Base-by-base conservation (phyloP, 1,284 basidiomycete genomes). In the Sanghuangporus weigelae region DNA sequence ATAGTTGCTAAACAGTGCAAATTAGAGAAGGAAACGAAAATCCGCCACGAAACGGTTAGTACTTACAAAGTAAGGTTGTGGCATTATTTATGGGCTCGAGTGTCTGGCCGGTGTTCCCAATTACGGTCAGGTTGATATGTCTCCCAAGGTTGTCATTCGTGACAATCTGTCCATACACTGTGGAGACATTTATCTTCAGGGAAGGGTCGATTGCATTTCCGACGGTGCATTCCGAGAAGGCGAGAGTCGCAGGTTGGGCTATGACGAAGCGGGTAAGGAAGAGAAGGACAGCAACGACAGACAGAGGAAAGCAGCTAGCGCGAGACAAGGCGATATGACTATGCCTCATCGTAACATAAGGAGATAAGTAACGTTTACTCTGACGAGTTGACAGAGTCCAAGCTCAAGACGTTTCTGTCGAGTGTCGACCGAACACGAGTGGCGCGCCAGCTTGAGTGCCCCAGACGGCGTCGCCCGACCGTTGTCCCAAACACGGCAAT, bases 121-220 rank as follows among this genome's bases (percentile, higher is more conserved):
- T 70, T 51, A 90, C 77, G 1, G 87, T 88, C 67, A 91, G 76
- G 71, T 90, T 89, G 59, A 92, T 73, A 67, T 80, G 81, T 11
- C 74, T 74, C 1, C 78, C 79, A 38, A 75, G 71, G 11, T 75
- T 69, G 31, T 75, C 73, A 48, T 79, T 78, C 23, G 82, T 74
- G 3, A 87, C 76, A 61, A 93, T 79, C 72, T 93, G 89, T 12
- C 86, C 90, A 71, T 89, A 93, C 51, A 94, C 85, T 26, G 81
- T 81, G 60, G 84, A 81, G 65, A 95, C 81, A 60, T 83, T 79
- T 72, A 94, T 79, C 72, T 87, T 87, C 71, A 80, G 78, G 46
- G 78, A 75, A 10, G 65, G 58, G 35, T 57, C 44, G 60, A 63
- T 38, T 19, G 69, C 68, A 74, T 82, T 81, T 60, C 80, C 80